Evolutionary conservation across 2,329 filamentous ascomycete genomes (phyloP).

Genomic region (Aspergillus brunneoviolaceus): DNA sequence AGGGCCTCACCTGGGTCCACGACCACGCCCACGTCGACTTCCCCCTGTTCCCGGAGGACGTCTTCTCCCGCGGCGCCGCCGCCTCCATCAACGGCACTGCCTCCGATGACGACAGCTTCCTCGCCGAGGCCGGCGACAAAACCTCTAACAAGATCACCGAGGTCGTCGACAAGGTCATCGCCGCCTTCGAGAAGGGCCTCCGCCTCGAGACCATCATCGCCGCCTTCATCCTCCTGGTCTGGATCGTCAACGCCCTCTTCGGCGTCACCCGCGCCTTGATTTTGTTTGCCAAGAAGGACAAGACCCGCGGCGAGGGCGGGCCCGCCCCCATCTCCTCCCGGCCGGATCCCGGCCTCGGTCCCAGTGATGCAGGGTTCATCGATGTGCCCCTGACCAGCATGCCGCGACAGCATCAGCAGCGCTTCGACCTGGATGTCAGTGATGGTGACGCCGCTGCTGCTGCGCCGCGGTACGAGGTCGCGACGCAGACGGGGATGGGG

Average conservation of each 20-base stretch:
- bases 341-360: slow-evolving; percentile 6
- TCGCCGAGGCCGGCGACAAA: slow-evolving; percentile 70
- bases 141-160: slow-evolving; percentile 79
- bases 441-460: background rate
- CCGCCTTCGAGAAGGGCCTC: slow-evolving; percentile 66
- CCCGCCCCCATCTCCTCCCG: slow-evolving; percentile 24
- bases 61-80: slow-evolving; percentile 77
- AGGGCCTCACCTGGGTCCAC: slow-evolving; percentile 89
- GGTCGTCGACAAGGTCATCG: slow-evolving; percentile 69
- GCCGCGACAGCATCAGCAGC: slow-evolving; percentile 9
- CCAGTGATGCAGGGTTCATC: slow-evolving; percentile 32
- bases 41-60: slow-evolving; percentile 73
- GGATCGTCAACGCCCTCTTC: slow-evolving; percentile 72
- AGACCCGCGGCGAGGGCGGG: slow-evolving; percentile 62
- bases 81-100: slow-evolving; percentile 52
- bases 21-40: slow-evolving; percentile 82
- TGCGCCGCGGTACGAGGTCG: slow-evolving; percentile 28
- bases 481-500: slow-evolving; percentile 11
- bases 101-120: slow-evolving; percentile 64
- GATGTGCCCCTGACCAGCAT: slow-evolving; percentile 40
- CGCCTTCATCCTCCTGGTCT: slow-evolving; percentile 69
- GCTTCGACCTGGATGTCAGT: background rate
- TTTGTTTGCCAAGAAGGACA: slow-evolving; percentile 60
- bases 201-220: slow-evolving; percentile 79
- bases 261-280: slow-evolving; percentile 67